phyloP scores from a whole-genome alignment of 163 green algal genomes.

The Chlorella variabilis region DNA sequence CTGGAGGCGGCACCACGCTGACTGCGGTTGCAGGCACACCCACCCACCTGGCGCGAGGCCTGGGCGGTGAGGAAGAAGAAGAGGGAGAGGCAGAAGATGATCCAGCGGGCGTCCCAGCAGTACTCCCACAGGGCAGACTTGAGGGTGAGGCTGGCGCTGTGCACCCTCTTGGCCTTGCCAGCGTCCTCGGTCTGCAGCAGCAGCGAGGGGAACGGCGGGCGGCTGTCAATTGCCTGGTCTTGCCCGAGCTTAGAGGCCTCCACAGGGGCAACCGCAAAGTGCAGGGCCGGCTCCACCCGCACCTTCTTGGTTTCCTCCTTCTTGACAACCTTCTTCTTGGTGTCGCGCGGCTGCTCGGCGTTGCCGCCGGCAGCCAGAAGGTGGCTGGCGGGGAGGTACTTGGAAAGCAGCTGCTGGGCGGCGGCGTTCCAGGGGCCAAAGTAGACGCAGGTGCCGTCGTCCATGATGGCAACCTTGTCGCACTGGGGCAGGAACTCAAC shows the following conservation, averaged over 20 bases:
- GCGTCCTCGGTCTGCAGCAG: background rate
- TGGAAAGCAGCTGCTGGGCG: conserved; percentile 60
- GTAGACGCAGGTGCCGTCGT: conserved; percentile 34
- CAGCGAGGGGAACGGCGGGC: background rate
- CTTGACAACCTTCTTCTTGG: conserved; percentile 43
- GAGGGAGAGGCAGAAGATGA: conserved; percentile 46
- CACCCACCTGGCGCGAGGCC: conserved; percentile 64
- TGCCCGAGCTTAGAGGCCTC: too few species aligned
- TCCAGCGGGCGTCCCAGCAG: conserved; percentile 38
- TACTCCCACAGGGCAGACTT: conserved; percentile 32
- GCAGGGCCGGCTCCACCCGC: background rate
- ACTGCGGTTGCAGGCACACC: too few species aligned
- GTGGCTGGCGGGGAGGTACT: conserved; percentile 58
- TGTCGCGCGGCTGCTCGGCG: conserved; percentile 54
- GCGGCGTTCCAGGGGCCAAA: conserved; percentile 36
- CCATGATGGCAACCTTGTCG: conserved; percentile 60
- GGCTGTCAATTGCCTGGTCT: too few species aligned
- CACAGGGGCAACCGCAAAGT: too few species aligned
- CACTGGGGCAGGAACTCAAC: conserved; percentile 46
- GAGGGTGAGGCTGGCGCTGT: conserved; percentile 20
- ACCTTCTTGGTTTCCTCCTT: conserved; percentile 39
- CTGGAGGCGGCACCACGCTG: too few species aligned
- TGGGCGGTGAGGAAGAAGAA: conserved; percentile 64
- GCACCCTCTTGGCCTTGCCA: conserved; percentile 44
- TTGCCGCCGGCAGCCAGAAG: conserved; percentile 61